Percentiles rank a stretch among this genome's conserved stretches.
phyloP scores from a whole-genome alignment of 179 eudicot species.

The Pouteria campechiana region DNA sequence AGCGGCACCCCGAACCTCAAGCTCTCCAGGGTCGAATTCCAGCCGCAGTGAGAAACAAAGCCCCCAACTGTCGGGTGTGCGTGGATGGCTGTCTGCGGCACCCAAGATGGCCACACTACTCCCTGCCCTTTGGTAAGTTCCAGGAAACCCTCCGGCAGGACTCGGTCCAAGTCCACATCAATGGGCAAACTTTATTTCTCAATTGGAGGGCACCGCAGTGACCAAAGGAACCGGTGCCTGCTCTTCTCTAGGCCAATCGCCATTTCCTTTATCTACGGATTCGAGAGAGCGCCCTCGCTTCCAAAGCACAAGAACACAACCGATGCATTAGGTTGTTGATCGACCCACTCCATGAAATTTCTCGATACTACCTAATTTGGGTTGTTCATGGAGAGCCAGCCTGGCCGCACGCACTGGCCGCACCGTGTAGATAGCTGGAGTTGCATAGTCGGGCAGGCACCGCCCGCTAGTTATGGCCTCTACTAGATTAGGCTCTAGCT shows the following conservation, averaged over 20 bases:
- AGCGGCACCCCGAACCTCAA: conserved; percentile 14
- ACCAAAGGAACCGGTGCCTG: conserved; percentile 5
- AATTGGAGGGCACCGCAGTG: neutral
- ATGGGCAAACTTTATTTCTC: conserved; percentile 1
- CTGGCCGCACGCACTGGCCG: conserved; percentile 9
- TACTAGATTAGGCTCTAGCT: conserved; percentile 13
- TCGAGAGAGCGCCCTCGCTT: conserved; percentile 11
- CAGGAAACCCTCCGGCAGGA: conserved; percentile 16
- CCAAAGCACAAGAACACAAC: conserved; percentile 18
- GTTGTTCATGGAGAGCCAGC: conserved; percentile 2
- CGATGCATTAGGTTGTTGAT: conserved; percentile 9
- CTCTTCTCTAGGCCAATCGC: conserved; percentile 12
- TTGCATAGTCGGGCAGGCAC: neutral
- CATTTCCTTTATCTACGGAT: conserved; percentile 3
- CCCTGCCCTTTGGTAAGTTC: conserved; percentile 2
- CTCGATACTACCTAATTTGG: neutral
- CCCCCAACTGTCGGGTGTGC: conserved; percentile 15
- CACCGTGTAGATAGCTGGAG: conserved; percentile 6
- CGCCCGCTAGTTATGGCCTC: neutral
- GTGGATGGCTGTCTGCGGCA: conserved; percentile 12
- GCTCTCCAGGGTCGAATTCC: conserved; percentile 22
- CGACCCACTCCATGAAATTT: conserved; percentile 7
- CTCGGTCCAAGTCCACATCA: too few relatives aligned
- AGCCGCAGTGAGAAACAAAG: conserved; percentile 24
- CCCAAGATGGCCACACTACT: conserved; percentile 17